Evolutionary conservation across 2,329 filamentous ascomycete species (phyloP), one percentile per base, ranked within the genome.

Genomic region (Colletotrichum tanaceti): DNA sequence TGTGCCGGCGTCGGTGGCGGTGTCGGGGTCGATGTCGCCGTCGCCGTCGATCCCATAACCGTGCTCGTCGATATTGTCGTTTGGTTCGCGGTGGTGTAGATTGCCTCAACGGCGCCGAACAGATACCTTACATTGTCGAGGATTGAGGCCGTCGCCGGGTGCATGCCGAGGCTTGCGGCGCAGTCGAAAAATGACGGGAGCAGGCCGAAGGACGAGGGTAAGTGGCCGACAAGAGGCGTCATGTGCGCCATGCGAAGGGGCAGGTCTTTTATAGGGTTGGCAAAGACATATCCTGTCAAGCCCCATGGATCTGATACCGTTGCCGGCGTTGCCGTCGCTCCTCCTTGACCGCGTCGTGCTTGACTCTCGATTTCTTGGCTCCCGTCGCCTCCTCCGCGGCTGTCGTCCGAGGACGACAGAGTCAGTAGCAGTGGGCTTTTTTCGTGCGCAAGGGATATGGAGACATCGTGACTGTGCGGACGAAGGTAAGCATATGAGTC

Each of bases 101-200:
- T 41, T 46, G 60, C 53, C 47, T 68, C 60, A n/a, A 86, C 80
- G 3, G 80, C 74, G 14, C 77, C 73, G n/a, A 86, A 77, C 1
- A 87, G 75, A 24, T 81, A 81, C 5, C 85, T 80, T 75, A 86
- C 81, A 57, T 85, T 81, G 62, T 87, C 85, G 3, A 87, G 80
- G 59, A 87, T 83, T 16, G 80, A 77, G 5, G 84, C 83, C 1
- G 83, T 84, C 58, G 77, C 76, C 1, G 78, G 76, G 58, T 85
- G 82, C n/a, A 87, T 75, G n/a, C 77, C 75, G 2, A 85, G 74
- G 0, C 79, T 77, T 13, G 79, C 78, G 32, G 77, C 77, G 22
- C 79, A 83, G 39, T 78, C 79, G 5, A 77, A 73, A 72, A 86
- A 87, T 0, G 79, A 75, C 2, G 79, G 79, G 68, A 81, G 79